These are phyloP conservation scores for Steccherinum ochraceum DNA, from an alignment of 768 basidiomycete genomes.

Conservation along the genomic window DNA sequence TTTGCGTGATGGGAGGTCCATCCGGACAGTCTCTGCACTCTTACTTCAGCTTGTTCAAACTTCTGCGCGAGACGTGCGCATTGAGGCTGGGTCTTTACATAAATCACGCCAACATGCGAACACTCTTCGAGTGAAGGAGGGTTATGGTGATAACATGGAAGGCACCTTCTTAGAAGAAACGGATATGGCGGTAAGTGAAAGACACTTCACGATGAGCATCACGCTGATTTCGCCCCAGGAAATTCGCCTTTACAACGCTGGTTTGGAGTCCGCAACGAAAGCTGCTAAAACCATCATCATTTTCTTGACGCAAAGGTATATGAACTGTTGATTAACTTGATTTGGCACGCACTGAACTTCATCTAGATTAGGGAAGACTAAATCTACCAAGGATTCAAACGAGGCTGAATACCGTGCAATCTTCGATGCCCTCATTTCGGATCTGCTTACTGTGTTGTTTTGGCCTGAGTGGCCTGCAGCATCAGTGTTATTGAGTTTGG, in stretches of 20 bases:
- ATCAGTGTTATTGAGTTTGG: conserved; percentile 69
- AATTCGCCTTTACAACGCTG: conserved; percentile 61
- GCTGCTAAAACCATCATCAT: conserved; percentile 72
- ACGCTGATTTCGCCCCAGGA: too few relatives aligned
- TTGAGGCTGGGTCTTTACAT: conserved; percentile 57
- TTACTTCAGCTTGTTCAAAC: conserved; percentile 96
- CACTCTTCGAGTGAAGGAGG: conserved; percentile 60
- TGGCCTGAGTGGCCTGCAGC: conserved; percentile 99
- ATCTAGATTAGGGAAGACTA: conserved; percentile 74
- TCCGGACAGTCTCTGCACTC: conserved; percentile 89
- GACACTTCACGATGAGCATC: too few relatives aligned
- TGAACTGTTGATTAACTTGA: background rate
- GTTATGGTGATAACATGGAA: conserved; percentile 40
- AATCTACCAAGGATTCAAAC: conserved; percentile 83
- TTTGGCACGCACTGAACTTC: background rate
- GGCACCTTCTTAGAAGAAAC: conserved; percentile 61
- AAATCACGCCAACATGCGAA: conserved; percentile 57
- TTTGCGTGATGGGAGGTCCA: conserved; percentile 83
- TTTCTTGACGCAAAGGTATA: conserved; percentile 30
- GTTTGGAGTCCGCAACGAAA: conserved; percentile 75
- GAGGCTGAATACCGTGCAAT: conserved; percentile 93
- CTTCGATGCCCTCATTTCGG: conserved; percentile 86
- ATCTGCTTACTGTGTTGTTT: conserved; percentile 81
- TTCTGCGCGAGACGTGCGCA: conserved; percentile 79
- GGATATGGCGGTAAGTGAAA: conserved; percentile 54